Conservation (phyloP, 805 yeast genomes). For the Metschnikowia cerradonensis region DNA sequence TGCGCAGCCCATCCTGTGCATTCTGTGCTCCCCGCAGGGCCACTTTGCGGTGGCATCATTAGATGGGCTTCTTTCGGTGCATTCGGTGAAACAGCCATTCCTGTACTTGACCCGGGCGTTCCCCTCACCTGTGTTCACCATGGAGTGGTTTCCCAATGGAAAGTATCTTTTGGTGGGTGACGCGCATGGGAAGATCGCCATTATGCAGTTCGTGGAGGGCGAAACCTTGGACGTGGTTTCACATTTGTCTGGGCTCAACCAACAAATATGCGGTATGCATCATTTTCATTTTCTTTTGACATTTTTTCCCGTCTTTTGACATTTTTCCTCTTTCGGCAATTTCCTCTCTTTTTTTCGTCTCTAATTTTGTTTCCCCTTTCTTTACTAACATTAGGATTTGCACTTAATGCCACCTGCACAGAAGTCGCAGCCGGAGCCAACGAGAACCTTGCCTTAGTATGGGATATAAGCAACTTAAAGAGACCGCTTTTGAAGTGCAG, state of each 20-base stretch:
- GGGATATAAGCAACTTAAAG: conserved; percentile 48
- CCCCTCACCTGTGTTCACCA: conserved; percentile 42
- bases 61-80: conserved; percentile 47
- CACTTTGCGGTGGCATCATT: conserved; percentile 54
- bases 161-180: conserved; percentile 57
- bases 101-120: conserved; percentile 24
- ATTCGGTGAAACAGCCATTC: conserved; percentile 27
- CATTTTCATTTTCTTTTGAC: no score
- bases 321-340: background rate
- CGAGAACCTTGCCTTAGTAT: conserved; percentile 73
- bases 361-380: background rate
- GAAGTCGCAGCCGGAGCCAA: conserved; percentile 81
- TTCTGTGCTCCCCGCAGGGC: conserved; percentile 50
- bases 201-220: conserved; percentile 30
- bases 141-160: conserved; percentile 53
- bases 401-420: conserved; percentile 48
- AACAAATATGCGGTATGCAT: conserved; percentile 37
- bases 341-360: background rate
- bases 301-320: no score
- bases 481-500: conserved; percentile 43
- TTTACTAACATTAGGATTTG: conserved; percentile 45
- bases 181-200: conserved; percentile 55
- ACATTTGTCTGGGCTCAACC: conserved; percentile 27
- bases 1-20: conserved; percentile 44
- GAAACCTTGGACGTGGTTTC: conserved; percentile 9